Evolutionary conservation across 176 grass and related monocot genomes (phyloP), one percentile per base, ranked within the genome.

Genomic region (Hordeum marinum): DNA sequence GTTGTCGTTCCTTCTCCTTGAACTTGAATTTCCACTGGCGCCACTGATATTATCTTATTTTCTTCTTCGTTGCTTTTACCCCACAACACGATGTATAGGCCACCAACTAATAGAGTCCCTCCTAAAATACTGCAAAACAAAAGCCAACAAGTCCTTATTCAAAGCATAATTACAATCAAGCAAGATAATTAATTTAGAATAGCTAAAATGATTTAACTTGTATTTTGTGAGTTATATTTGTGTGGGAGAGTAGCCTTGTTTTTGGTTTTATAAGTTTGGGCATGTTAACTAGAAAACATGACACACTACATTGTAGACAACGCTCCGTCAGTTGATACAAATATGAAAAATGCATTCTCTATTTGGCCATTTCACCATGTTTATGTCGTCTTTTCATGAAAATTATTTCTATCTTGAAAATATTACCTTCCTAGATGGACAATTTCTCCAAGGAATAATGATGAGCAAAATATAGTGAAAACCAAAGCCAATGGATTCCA

Each of bases 381-480:
- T 5, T 7, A 25, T 8, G 8, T 21, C 11, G 12, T 26, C 60
- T 13, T 42, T 71, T 71, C 36, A 3, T 71, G 0, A 6, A 63
- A 27, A 61, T 4, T 11, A 5, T 69, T n/a, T 6, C 2, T 23
- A 9, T 69, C 4, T 39, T 40, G 18, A 39, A 69, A 23, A n/a
- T 1, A 24, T 24, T 41, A 70, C 68, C 94, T 97, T 31, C 91
- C 94, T 3, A 94, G 76, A 42, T 85, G 80, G 40, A 97, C 80
- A 26, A 32, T 54, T 73, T 97, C 89, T 0, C 89, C 87, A 39
- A 94, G 83, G 75, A 97, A 91, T 10, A 94, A 86, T 35, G 82
- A 84, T 21, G 89, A 97, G 70, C 85, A 74, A 35, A 93, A 81
- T 31, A 92, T 83, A 46, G 94, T 97, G 72, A 94, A 57, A 8